Evolutionary conservation across 2,329 filamentous ascomycete species (phyloP).

Genomic region (Fusarium secorum): DNA sequence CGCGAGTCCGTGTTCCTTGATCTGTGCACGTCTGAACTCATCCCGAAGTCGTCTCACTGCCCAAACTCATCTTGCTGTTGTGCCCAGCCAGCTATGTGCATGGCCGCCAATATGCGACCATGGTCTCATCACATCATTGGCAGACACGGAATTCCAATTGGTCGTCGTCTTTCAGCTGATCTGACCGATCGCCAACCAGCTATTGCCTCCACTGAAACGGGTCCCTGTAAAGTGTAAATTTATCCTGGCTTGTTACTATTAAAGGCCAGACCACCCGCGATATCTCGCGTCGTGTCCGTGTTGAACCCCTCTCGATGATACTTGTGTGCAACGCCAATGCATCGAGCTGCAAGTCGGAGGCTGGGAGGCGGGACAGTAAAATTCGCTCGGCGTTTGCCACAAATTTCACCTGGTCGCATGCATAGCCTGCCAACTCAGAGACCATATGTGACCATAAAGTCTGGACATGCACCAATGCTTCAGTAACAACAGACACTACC

Average conservation of each 20-base stretch:
- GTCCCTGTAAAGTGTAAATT: constrained; percentile 9
- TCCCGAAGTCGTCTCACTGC: background rate
- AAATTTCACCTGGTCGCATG: constrained; percentile 6
- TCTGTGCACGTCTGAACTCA: background rate
- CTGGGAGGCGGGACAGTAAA: constrained; percentile 17
- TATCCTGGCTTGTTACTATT: constrained; percentile 25
- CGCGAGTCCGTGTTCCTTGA: background rate
- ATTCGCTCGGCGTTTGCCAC: background rate
- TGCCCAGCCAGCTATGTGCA: background rate
- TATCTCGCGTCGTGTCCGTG: constrained; percentile 37
- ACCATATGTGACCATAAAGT: background rate
- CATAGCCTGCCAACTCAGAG: constrained; percentile 19
- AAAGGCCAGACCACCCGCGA: constrained; percentile 40
- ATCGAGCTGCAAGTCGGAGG: constrained; percentile 28
- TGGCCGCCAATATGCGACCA: constrained; percentile 35
- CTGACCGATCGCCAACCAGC: constrained; percentile 18
- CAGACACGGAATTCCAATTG: constrained; percentile 7
- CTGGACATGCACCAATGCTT: background rate
- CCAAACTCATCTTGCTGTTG: background rate
- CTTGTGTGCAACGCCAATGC: constrained; percentile 20
- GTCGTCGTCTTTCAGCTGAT: constrained; percentile 17
- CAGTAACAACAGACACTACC: background rate
- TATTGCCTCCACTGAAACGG: constrained; percentile 3
- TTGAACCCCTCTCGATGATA: constrained; percentile 23
- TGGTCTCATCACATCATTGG: constrained; percentile 22